Conservation (phyloP, 768 basidiomycete genomes). For the Boletus rubroflammeus region DNA sequence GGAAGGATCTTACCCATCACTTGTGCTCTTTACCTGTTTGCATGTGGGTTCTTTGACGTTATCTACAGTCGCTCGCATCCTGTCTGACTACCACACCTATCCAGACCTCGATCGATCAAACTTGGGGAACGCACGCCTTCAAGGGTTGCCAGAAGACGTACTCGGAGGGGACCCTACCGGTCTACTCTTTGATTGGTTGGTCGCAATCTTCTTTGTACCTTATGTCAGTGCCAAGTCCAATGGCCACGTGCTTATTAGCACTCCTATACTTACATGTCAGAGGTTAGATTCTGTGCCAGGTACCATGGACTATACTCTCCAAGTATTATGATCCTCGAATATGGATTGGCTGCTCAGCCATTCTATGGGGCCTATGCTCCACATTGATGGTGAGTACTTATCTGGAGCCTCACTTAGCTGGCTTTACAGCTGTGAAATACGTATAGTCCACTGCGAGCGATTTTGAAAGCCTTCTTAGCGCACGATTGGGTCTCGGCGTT, state of each 20-base stretch:
- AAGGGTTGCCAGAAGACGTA: conserved; percentile 61
- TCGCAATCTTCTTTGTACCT: conserved; percentile 74
- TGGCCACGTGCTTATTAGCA: neutral
- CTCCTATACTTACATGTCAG: neutral
- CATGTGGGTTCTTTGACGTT: conserved; percentile 47
- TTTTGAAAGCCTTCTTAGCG: conserved; percentile 28
- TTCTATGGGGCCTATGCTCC: conserved; percentile 73
- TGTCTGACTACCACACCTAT: neutral
- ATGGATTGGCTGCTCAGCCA: conserved; percentile 66
- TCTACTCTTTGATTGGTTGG: conserved; percentile 71
- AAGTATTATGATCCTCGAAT: conserved; percentile 66
- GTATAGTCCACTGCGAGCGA: conserved; percentile 25
- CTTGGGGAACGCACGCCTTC: conserved; percentile 74
- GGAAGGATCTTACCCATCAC: conserved; percentile 64
- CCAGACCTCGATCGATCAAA: conserved; percentile 70
- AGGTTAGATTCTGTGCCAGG: conserved; percentile 60
- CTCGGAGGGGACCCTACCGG: conserved; percentile 70
- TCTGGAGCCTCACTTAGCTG: neutral
- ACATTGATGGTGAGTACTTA: conserved; percentile 55
- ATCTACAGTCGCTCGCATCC: neutral
- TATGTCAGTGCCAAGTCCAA: conserved; percentile 46
- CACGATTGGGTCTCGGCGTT: conserved; percentile 31
- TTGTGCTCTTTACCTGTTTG: conserved; percentile 72
- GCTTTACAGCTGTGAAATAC: neutral
- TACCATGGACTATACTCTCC: conserved; percentile 63